Percentiles rank a stretch among this genome's conserved stretches.
These are phyloP conservation scores for Phaeotremella fagi DNA, from an alignment of 768 basidiomycete genomes.

Conservation along the genomic window DNA sequence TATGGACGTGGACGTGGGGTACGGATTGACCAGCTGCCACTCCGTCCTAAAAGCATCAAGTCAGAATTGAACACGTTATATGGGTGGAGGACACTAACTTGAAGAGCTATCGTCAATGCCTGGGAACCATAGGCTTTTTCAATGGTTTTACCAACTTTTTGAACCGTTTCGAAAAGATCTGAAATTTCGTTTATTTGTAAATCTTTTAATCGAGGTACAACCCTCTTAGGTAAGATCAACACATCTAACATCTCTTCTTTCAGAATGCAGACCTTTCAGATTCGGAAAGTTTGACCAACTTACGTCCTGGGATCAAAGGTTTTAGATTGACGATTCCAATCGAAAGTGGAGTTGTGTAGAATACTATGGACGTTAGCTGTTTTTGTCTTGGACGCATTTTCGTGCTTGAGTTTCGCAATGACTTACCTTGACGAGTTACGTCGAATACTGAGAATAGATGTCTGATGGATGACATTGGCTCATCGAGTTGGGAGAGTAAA, in stretches of 20 bases:
- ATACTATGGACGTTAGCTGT: constrained; percentile 36
- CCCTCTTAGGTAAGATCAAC: constrained; percentile 56
- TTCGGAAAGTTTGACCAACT: constrained; percentile 46
- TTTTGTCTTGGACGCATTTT: background rate
- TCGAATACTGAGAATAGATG: constrained; percentile 26
- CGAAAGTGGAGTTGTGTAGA: constrained; percentile 64
- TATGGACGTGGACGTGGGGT: constrained; percentile 95
- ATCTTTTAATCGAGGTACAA: constrained; percentile 55
- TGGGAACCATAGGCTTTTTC: constrained; percentile 79
- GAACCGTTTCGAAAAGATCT: constrained; percentile 74
- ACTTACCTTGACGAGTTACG: constrained; percentile 19
- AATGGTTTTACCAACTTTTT: constrained; percentile 70
- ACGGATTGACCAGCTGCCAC: constrained; percentile 75
- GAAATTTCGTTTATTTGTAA: constrained; percentile 60
- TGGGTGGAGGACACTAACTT: constrained; percentile 54
- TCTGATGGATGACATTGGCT: constrained; percentile 2
- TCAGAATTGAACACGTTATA: background rate
- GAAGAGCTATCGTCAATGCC: constrained; percentile 79
- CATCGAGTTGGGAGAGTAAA: no score
- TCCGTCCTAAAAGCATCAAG: constrained; percentile 61
- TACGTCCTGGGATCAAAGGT: constrained; percentile 89
- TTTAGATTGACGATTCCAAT: constrained; percentile 92
- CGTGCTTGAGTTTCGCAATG: background rate
- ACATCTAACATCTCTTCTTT: no score
- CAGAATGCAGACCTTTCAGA: background rate